These are phyloP conservation scores for Myxozyma melibiosi DNA, from an alignment of 805 yeast genomes.

Conservation along the genomic window DNA sequence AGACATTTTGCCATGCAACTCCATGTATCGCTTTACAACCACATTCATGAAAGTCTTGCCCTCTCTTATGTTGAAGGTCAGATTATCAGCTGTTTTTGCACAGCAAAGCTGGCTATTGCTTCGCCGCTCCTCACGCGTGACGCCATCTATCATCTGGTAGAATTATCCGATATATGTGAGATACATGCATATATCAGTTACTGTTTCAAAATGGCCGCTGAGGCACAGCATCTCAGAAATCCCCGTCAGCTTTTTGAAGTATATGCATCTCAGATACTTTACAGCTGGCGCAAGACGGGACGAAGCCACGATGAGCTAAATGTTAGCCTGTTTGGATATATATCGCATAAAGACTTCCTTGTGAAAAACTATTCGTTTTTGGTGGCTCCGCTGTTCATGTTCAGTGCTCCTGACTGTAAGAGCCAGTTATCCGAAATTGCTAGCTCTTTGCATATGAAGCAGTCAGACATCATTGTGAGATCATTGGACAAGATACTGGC, in stretches of 20 bases:
- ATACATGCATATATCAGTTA: not conserved
- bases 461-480: not conserved
- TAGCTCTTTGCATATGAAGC: not conserved
- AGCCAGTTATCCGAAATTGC: not conserved
- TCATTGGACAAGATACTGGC: constrained; percentile 6
- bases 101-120: constrained; percentile 2
- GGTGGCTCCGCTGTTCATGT: constrained; percentile 13
- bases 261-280: constrained; percentile 18
- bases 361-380: constrained; percentile 1
- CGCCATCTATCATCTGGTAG: constrained; percentile 10
- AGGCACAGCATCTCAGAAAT: not conserved
- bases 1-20: not conserved
- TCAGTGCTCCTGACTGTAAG: not conserved
- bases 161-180: not conserved
- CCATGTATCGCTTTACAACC: constrained; percentile 2
- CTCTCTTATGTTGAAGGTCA: not conserved
- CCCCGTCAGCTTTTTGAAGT: constrained; percentile 18
- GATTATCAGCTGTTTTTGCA: not conserved
- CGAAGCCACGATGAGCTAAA: constrained; percentile 9
- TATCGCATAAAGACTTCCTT: constrained; percentile 16
- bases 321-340: constrained; percentile 27
- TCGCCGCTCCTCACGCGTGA: constrained; percentile 7
- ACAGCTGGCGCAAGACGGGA: constrained; percentile 10
- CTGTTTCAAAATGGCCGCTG: constrained; percentile 2
- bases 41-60: not conserved